Evolutionary conservation across 2,329 filamentous ascomycete species (phyloP).

Genomic region (Monilinia polystroma): DNA sequence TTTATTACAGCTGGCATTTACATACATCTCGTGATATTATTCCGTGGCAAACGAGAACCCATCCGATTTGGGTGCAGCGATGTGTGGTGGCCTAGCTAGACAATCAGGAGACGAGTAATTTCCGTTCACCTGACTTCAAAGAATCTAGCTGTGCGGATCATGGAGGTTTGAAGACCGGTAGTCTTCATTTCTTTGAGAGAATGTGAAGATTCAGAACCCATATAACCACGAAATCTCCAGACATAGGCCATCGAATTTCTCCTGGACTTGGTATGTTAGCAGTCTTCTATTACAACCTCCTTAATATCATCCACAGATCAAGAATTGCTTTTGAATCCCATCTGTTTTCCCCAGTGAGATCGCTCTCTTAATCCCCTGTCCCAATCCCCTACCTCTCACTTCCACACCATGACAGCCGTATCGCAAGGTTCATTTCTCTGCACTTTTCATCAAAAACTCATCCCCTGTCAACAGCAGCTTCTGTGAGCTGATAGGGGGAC

Average conservation of each 20-base stretch:
- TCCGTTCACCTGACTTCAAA: not conserved
- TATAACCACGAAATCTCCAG: not conserved
- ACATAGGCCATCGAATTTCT: not conserved
- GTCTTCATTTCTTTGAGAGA: not conserved
- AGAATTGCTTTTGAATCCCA: not conserved
- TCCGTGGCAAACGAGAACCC: not conserved
- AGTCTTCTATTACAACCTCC: not conserved
- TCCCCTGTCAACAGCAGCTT: too few species aligned
- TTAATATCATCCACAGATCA: not conserved
- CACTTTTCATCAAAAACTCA: not conserved
- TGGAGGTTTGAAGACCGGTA: not conserved
- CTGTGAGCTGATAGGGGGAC: too few species aligned
- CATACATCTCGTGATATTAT: not conserved
- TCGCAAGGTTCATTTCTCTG: not conserved
- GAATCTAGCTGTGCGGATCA: not conserved
- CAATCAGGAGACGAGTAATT: not conserved
- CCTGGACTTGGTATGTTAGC: not conserved
- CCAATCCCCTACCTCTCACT: too few species aligned
- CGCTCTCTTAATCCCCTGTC: not conserved
- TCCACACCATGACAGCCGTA: not conserved
- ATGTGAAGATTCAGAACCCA: not conserved
- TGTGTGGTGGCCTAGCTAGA: not conserved
- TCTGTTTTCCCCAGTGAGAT: not conserved
- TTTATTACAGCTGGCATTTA: not conserved
- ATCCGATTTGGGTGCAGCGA: not conserved